Evolutionary conservation across 2,329 filamentous ascomycete species (phyloP).

Genomic region (Fusarium redolens): DNA sequence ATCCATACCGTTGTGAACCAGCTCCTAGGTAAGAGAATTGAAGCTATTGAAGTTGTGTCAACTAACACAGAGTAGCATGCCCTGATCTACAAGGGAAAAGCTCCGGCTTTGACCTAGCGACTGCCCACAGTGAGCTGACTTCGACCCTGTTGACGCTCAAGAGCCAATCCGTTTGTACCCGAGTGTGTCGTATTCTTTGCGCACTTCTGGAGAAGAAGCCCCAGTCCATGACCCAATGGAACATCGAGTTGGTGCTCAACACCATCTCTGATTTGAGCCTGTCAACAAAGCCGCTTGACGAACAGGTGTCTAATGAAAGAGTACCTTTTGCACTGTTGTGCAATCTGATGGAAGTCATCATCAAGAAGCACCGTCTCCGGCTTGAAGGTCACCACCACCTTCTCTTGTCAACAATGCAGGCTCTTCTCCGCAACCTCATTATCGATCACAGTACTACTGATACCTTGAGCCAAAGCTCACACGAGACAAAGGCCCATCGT

Average conservation of each 20-base stretch:
- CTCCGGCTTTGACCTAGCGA: conserved; percentile 53
- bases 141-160: conserved; percentile 48
- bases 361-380: conserved; percentile 70
- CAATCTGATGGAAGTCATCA: conserved; percentile 65
- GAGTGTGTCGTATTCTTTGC: conserved; percentile 56
- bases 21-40: conserved; percentile 51
- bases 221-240: conserved; percentile 67
- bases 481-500: conserved; percentile 60
- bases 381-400: conserved; percentile 72
- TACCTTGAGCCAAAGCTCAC: conserved; percentile 42
- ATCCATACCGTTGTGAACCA: conserved; percentile 56
- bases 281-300: conserved; percentile 41
- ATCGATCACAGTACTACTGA: conserved; percentile 42
- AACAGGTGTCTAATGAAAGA: conserved; percentile 43
- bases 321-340: conserved; percentile 61
- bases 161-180: conserved; percentile 49
- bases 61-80: conserved; percentile 44
- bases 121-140: conserved; percentile 56
- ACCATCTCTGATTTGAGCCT: conserved; percentile 54
- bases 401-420: conserved; percentile 64
- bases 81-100: conserved; percentile 44
- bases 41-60: not conserved
- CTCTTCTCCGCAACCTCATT: conserved; percentile 66
- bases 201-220: conserved; percentile 63
- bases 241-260: conserved; percentile 64